phyloP scores from a whole-genome alignment of 768 basidiomycete genomes.

The Mycena sanguinolenta region DNA sequence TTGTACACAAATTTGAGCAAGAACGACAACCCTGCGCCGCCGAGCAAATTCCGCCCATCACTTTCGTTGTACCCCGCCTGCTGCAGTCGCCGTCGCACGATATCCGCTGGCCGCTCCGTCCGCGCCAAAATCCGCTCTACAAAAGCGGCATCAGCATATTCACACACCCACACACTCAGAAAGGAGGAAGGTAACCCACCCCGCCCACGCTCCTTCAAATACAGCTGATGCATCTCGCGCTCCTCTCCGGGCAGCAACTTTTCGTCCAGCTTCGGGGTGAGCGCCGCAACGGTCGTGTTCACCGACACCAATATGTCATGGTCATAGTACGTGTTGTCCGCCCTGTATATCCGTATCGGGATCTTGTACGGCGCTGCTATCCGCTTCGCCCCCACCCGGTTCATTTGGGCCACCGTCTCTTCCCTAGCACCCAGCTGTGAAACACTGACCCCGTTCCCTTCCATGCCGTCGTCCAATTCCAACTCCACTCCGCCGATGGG shows the following conservation, averaged over 20 bases:
- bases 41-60: constrained; percentile 69
- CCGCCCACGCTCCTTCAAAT: constrained; percentile 81
- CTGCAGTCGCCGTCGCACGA: constrained; percentile 85
- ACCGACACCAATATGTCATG: constrained; percentile 65
- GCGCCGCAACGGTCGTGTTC: constrained; percentile 58
- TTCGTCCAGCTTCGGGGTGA: constrained; percentile 35
- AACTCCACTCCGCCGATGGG: no score
- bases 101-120: constrained; percentile 86
- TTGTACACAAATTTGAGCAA: constrained; percentile 93
- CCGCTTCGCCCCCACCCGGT: constrained; percentile 41
- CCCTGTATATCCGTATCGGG: constrained; percentile 85
- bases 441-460: constrained; percentile 79
- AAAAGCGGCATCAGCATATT: constrained; percentile 13
- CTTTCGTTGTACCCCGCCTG: constrained; percentile 90
- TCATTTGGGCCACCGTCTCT: constrained; percentile 37
- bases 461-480: constrained; percentile 24
- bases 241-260: constrained; percentile 47
- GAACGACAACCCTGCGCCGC: constrained; percentile 81
- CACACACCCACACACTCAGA: neutral
- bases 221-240: constrained; percentile 74
- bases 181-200: constrained; percentile 57
- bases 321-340: constrained; percentile 79
- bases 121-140: constrained; percentile 87
- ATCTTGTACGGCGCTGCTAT: constrained; percentile 60
- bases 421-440: constrained; percentile 50